These are phyloP conservation scores for Lagerstroemia fauriei DNA, from an alignment of 441 rosid species.

Conservation along the genomic window DNA sequence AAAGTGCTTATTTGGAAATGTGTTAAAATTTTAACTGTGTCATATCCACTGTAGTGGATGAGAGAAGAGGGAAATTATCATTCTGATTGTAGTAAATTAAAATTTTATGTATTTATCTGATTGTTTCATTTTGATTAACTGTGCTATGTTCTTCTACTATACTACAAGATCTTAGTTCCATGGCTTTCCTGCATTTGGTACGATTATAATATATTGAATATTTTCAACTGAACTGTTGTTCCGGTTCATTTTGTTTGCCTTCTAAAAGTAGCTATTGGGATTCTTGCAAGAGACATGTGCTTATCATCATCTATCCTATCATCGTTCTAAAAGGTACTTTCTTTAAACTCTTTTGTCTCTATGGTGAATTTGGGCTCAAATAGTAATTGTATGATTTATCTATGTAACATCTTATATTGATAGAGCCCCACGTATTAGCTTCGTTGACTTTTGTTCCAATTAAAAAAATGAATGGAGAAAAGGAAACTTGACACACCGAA, in stretches of 20 bases:
- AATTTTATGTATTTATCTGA: neutral
- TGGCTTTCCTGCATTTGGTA: neutral
- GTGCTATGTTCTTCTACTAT: neutral
- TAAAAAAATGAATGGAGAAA: no score
- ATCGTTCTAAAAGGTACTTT: constrained; percentile 48
- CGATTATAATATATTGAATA: neutral
- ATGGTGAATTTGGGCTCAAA: neutral
- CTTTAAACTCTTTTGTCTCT: neutral
- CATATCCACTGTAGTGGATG: no score
- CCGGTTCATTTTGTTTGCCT: neutral
- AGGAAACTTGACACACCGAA: no score
- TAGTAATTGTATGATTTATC: neutral
- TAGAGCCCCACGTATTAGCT: neutral
- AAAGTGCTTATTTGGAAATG: no score
- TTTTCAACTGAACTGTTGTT: neutral
- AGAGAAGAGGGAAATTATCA: neutral
- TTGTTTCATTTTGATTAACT: neutral
- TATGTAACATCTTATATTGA: neutral
- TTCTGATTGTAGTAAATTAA: neutral
- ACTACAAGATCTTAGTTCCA: neutral
- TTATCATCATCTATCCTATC: constrained; percentile 20
- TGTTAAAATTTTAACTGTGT: no score
- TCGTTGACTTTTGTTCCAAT: neutral
- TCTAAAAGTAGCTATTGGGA: constrained; percentile 39
- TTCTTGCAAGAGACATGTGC: constrained; percentile 45